Evolutionary conservation across 2,329 filamentous ascomycete genomes (phyloP).

Genomic region (Xylariaceae sp.): DNA sequence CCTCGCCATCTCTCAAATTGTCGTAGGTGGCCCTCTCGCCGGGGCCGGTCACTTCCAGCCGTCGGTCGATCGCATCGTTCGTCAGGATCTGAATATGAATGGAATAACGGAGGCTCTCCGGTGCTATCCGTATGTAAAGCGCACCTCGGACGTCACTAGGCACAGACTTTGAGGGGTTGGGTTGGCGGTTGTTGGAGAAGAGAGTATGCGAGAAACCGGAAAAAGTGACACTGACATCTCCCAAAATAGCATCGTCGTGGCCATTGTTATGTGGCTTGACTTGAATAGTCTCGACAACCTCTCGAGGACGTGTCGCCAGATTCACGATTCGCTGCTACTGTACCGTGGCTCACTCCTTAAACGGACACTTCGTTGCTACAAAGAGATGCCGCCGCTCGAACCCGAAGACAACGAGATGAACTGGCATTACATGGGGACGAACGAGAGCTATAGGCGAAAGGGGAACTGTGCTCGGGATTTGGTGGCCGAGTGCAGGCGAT

Average conservation of each 20-base stretch:
- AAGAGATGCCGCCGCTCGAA: slow-evolving; percentile 56
- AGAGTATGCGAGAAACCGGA: neutral
- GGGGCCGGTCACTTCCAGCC: neutral
- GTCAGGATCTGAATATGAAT: slow-evolving; percentile 50
- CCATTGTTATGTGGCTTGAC: slow-evolving; percentile 73
- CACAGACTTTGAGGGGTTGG: neutral
- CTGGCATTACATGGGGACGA: slow-evolving; percentile 51
- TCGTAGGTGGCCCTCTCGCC: slow-evolving; percentile 1
- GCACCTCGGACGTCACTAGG: slow-evolving; percentile 12
- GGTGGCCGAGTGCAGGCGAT: slow-evolving; percentile 77
- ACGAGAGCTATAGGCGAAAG: slow-evolving; percentile 51
- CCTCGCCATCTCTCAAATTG: neutral
- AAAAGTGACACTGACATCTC: slow-evolving; percentile 9
- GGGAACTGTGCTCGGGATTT: slow-evolving; percentile 80
- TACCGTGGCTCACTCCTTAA: slow-evolving; percentile 68
- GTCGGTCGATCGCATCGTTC: slow-evolving; percentile 10
- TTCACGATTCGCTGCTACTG: slow-evolving; percentile 72
- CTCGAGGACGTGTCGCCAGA: slow-evolving; percentile 73
- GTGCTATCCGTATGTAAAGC: slow-evolving; percentile 60
- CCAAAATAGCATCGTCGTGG: slow-evolving; percentile 61
- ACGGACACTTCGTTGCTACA: slow-evolving; percentile 73
- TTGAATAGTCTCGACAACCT: slow-evolving; percentile 82
- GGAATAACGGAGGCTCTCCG: slow-evolving; percentile 57
- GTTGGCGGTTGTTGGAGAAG: slow-evolving; percentile 6
- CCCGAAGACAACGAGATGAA: slow-evolving; percentile 51